Conservation (phyloP, 306 rosid species). For the Chamaecrista fasciculata region DNA sequence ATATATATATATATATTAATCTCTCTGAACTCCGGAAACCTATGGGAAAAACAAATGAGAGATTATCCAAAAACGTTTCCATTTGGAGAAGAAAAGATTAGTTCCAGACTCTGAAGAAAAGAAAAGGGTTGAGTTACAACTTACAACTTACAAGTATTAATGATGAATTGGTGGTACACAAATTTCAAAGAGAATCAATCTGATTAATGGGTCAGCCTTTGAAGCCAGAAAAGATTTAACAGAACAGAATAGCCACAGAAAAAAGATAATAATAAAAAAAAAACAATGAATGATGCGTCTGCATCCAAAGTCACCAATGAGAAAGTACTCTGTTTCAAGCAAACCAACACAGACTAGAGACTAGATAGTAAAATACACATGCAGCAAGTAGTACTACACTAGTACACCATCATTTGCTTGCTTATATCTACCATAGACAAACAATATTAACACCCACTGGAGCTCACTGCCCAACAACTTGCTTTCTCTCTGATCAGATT, state of each 20-base stretch:
- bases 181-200: slow-evolving; percentile 6
- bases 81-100: not conserved
- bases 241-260: not conserved
- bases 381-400: no score
- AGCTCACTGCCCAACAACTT: not conserved
- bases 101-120: no score
- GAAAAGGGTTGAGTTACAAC: not conserved
- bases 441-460: not conserved
- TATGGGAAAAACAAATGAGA: no score
- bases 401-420: not conserved
- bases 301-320: not conserved
- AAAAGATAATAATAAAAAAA: no score
- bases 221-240: no score
- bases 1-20: no score
- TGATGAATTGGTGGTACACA: not conserved
- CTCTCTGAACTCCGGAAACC: no score
- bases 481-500: not conserved
- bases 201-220: not conserved
- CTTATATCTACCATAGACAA: not conserved
- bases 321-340: not conserved
- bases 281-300: not conserved
- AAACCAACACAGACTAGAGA: not conserved
- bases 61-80: no score
- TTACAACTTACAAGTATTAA: no score
- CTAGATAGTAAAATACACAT: no score